phyloP scores from a whole-genome alignment of 495 filamentous ascomycete genomes.

The Usnea hakonensis region DNA sequence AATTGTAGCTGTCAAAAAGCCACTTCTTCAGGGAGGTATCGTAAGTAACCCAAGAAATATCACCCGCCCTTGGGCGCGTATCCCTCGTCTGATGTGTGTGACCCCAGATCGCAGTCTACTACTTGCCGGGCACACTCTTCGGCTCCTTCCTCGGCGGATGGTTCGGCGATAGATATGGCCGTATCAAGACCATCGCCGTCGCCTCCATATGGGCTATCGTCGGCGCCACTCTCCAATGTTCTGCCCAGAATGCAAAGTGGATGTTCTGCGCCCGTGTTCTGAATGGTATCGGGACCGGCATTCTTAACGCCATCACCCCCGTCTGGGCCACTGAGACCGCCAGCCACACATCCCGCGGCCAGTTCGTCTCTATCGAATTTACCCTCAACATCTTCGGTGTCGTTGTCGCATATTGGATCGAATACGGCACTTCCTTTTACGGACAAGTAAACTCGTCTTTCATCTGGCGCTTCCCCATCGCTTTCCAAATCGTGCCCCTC shows the following conservation, averaged over 20 bases:
- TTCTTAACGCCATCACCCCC: conserved; percentile 50
- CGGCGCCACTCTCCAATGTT: conserved; percentile 43
- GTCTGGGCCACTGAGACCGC: conserved; percentile 53
- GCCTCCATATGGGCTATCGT: conserved; percentile 42
- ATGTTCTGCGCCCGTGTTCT: conserved; percentile 49
- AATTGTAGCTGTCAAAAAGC: conserved; percentile 36
- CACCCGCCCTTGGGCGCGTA: background rate
- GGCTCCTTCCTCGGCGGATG: conserved; percentile 43
- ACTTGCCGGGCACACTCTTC: conserved; percentile 40
- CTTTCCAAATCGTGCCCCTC: conserved; percentile 48
- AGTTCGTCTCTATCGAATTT: conserved; percentile 64
- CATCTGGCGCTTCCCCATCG: conserved; percentile 45
- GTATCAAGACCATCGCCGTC: conserved; percentile 47
- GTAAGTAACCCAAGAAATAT: conserved; percentile 6
- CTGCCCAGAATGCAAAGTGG: conserved; percentile 42
- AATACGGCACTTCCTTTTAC: conserved; percentile 40
- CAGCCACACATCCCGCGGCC: conserved; percentile 56
- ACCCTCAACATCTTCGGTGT: conserved; percentile 59
- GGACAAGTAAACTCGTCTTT: conserved; percentile 36
- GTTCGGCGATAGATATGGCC: conserved; percentile 45
- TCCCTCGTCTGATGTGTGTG: background rate
- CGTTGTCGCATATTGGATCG: conserved; percentile 58
- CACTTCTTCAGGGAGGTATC: conserved; percentile 48
- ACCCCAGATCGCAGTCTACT: conserved; percentile 40
- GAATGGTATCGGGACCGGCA: conserved; percentile 52